Evolutionary conservation across 345 rosid species (phyloP), one percentile per base, ranked within the genome.

Genomic region (Pistacia atlantica): DNA sequence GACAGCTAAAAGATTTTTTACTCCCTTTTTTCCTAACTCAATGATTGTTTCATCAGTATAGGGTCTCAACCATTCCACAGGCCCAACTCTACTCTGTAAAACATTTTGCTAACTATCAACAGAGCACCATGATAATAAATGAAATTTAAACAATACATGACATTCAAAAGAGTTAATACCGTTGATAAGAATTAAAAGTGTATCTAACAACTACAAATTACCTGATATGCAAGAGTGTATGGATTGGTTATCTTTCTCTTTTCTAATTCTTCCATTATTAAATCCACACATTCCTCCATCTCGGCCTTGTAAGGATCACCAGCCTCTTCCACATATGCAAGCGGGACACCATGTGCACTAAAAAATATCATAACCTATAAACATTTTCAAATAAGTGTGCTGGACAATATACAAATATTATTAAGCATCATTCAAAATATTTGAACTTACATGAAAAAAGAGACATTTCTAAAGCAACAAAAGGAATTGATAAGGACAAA

Each of bases 271-370:
- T 96, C 97, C 85, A 96, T 93, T 73, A 96, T 96, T 78, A 96
- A 84, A 82, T 96, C 98, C 73, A 96, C 92, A 65, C 99, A 95
- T 81, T 95, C 98, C 80, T 95, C 99, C 99, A 95, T 95, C 85
- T 95, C 99, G 62, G 99, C 98, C 88, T 93, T 93, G 90, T 95
- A 95, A 12, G 99, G 99, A 82, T 95, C 99, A 71, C 99, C 99
- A 45, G 99, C 98, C 87, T 92, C 97, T 87, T 95, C 97, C 69
- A 95, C 99, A 75, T 95, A 95, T 69, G 99, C 99, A 80, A 95
- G 94, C 54, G 99, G 99, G 86, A 95, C 99, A 60, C 99, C 99
- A 77, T 96, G 99, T 31, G 99, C 99, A 83, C 98, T 96, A 86
- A 96, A 96, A 87, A 92, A 96, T 87, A 96, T 93, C 81, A 92